These are phyloP conservation scores for Ocimum tenuiflorum DNA, from an alignment of 257 asterid genomes.

Conservation along the genomic window DNA sequence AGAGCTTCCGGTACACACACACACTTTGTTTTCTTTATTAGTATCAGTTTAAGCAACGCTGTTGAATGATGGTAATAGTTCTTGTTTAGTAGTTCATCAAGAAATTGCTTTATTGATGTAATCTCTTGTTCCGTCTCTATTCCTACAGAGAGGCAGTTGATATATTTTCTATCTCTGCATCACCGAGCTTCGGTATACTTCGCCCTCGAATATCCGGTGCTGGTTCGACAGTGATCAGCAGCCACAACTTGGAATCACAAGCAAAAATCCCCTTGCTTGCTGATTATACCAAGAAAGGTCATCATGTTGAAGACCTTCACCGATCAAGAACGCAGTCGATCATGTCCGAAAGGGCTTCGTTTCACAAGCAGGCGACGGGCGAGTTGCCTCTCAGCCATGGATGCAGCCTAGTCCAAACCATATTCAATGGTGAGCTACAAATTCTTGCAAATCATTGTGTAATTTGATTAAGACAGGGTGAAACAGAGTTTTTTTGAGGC, in stretches of 20 bases:
- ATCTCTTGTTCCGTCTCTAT: background rate
- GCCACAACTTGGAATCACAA: slow-evolving; percentile 31
- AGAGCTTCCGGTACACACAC: background rate
- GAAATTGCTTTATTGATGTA: background rate
- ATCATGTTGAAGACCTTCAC: slow-evolving; percentile 11
- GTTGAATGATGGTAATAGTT: background rate
- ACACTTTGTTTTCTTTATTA: too few species aligned
- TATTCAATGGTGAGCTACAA: slow-evolving; percentile 61
- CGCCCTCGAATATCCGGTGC: slow-evolving; percentile 34
- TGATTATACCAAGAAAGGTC: slow-evolving; percentile 32
- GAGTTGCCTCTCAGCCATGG: slow-evolving; percentile 55
- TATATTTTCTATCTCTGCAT: slow-evolving; percentile 63
- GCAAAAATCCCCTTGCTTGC: slow-evolving; percentile 44
- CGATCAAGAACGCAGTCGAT: slow-evolving; percentile 29
- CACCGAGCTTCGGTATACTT: slow-evolving; percentile 57
- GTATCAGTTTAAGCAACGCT: background rate
- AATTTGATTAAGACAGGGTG: background rate
- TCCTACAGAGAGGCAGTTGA: slow-evolving; percentile 75
- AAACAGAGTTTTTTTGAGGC: background rate
- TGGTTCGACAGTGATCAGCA: slow-evolving; percentile 17
- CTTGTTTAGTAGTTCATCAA: background rate
- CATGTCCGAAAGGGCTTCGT: slow-evolving; percentile 27
- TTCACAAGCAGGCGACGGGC: slow-evolving; percentile 42
- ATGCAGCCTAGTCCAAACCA: slow-evolving; percentile 66
- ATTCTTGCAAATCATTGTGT: background rate